phyloP scores from a whole-genome alignment of 2,329 filamentous ascomycete genomes.

The Xylariaceae sp. region DNA sequence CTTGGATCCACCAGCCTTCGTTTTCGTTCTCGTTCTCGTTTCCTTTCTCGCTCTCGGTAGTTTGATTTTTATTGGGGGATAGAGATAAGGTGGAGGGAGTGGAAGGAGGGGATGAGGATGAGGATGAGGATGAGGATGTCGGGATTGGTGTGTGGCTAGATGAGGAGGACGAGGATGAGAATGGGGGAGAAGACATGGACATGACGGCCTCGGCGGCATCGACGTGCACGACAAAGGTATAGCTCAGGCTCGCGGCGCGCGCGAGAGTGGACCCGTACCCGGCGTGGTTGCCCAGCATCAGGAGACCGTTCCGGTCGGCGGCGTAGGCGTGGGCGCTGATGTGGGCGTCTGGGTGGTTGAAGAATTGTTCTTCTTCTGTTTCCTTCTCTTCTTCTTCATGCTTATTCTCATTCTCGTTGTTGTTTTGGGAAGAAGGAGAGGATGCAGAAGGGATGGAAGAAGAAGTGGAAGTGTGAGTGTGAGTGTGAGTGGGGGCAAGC shows the following conservation, averaged over 20 bases:
- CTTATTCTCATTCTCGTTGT: no score
- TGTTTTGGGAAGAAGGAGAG: no score
- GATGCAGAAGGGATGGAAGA: no score
- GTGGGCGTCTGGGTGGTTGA: slow-evolving; percentile 39
- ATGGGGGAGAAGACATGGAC: no score
- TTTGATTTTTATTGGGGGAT: no score
- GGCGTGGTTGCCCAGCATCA: slow-evolving; percentile 46
- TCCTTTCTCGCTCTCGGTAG: no score
- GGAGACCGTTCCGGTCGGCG: slow-evolving; percentile 48
- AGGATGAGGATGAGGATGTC: no score
- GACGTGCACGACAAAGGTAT: slow-evolving; percentile 48
- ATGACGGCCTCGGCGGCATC: slow-evolving; percentile 45
- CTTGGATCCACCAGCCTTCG: slow-evolving; percentile 49
- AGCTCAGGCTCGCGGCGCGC: slow-evolving; percentile 42
- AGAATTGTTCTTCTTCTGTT: not conserved
- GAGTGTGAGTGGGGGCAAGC: slow-evolving; percentile 34
- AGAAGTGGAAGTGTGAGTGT: no score
- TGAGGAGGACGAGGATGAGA: no score
- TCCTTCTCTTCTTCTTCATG: slow-evolving; percentile 14
- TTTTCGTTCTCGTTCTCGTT: slow-evolving; percentile 22
- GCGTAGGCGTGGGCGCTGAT: slow-evolving; percentile 46
- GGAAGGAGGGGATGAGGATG: no score
- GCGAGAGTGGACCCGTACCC: slow-evolving; percentile 40
- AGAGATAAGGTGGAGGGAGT: no score
- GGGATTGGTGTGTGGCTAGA: no score